These are phyloP conservation scores for Eremothecium sinecaudum DNA, from an alignment of 1,139 yeast species.

Conservation along the genomic window DNA sequence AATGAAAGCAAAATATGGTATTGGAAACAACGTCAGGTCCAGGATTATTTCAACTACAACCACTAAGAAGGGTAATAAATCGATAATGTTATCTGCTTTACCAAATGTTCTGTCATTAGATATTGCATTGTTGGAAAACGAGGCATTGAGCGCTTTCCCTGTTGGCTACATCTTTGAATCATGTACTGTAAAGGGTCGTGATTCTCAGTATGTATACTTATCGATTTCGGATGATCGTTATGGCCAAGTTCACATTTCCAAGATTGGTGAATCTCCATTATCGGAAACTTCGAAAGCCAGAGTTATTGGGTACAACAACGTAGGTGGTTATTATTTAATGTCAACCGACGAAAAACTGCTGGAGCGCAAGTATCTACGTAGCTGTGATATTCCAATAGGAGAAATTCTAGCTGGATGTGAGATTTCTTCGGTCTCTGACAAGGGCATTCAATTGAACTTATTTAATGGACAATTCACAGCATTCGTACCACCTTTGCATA, in stretches of 20 bases:
- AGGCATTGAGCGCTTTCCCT: slow-evolving; percentile 56
- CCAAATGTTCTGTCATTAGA: slow-evolving; percentile 42
- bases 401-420: slow-evolving; percentile 48
- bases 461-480: slow-evolving; percentile 60
- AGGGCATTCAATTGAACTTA: slow-evolving; percentile 59
- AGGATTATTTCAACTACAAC: slow-evolving; percentile 57
- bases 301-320: slow-evolving; percentile 55
- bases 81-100: slow-evolving; percentile 53
- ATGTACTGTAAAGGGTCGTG: slow-evolving; percentile 52
- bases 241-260: slow-evolving; percentile 70
- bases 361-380: slow-evolving; percentile 53
- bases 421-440: slow-evolving; percentile 54
- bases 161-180: slow-evolving; percentile 63
- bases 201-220: slow-evolving; percentile 46
- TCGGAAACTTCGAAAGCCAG: slow-evolving; percentile 57
- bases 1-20: slow-evolving; percentile 51
- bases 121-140: slow-evolving; percentile 16
- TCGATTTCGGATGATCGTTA: slow-evolving; percentile 46
- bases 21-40: slow-evolving; percentile 60
- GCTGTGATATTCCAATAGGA: slow-evolving; percentile 71
- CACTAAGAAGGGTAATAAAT: slow-evolving; percentile 45
- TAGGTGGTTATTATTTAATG: slow-evolving; percentile 59
- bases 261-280: slow-evolving; percentile 43
- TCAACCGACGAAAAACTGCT: slow-evolving; percentile 61
- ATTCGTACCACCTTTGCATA: slow-evolving; percentile 62